These are phyloP conservation scores for Cladosporium oxysporum DNA, from an alignment of 2,329 filamentous ascomycete species.

Conservation along the genomic window DNA sequence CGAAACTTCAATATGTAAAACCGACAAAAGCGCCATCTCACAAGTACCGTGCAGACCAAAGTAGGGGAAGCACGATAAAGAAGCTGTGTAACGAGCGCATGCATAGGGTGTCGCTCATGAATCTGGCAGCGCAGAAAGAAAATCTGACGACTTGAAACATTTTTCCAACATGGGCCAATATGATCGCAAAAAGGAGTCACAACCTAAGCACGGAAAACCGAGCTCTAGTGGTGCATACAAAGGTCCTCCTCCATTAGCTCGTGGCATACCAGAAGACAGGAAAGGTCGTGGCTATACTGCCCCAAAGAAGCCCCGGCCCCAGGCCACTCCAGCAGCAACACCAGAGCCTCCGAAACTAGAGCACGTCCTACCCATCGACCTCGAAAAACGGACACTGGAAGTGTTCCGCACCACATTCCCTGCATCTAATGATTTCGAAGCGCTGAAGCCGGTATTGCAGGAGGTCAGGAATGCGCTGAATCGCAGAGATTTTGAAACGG, in stretches of 20 bases:
- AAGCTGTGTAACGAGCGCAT: neutral
- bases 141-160: neutral
- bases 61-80: neutral
- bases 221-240: conserved; percentile 16
- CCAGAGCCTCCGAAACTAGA: conserved; percentile 3
- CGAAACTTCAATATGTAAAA: neutral
- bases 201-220: conserved; percentile 17
- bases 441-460: conserved; percentile 8
- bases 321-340: neutral
- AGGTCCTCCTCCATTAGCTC: neutral
- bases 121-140: neutral
- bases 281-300: conserved; percentile 7
- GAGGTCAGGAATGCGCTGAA: conserved; percentile 7
- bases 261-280: neutral
- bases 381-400: conserved; percentile 77
- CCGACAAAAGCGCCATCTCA: neutral
- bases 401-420: conserved; percentile 54
- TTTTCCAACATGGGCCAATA: conserved; percentile 10
- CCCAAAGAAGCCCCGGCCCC: conserved; percentile 1
- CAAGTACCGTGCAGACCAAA: neutral
- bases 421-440: conserved; percentile 10
- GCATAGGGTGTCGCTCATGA: neutral
- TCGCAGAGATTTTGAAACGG: conserved; percentile 71
- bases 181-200: conserved; percentile 14
- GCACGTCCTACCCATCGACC: conserved; percentile 54